Conservation (phyloP, 176 grass and related monocot species). For the Zizania latifolia region DNA sequence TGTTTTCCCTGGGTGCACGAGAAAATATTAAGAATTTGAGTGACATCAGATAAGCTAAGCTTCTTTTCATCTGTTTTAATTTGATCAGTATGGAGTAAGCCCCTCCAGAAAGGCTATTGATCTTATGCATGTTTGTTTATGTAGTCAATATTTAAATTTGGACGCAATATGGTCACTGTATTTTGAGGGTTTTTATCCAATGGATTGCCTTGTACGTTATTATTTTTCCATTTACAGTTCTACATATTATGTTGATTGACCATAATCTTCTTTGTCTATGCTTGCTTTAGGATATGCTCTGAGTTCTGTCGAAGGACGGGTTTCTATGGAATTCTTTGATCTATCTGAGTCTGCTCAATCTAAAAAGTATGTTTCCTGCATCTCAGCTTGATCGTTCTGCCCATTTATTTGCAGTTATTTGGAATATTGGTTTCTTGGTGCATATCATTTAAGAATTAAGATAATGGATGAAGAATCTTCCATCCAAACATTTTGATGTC, state of each 20-base stretch:
- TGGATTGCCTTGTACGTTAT: background rate
- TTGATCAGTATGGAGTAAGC: background rate
- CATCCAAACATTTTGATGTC: background rate
- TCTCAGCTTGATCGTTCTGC: background rate
- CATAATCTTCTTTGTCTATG: conserved; percentile 14
- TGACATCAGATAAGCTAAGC: background rate
- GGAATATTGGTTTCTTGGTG: background rate
- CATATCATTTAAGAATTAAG: background rate
- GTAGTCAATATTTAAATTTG: background rate
- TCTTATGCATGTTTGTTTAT: background rate
- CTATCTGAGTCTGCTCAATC: conserved; percentile 79
- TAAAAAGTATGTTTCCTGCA: conserved; percentile 70
- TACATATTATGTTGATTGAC: background rate
- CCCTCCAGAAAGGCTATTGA: background rate
- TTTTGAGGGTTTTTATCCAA: background rate
- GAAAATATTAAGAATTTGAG: background rate
- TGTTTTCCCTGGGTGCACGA: background rate
- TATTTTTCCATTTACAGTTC: background rate
- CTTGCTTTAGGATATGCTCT: conserved; percentile 78
- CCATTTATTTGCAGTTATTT: background rate
- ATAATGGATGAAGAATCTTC: background rate
- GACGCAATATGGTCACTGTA: background rate
- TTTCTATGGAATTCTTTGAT: conserved; percentile 98
- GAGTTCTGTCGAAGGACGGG: conserved; percentile 91
- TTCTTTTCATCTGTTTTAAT: background rate